These are phyloP conservation scores for Chaetomiaceae sp. DNA, from an alignment of 2,329 filamentous ascomycete genomes.

Conservation along the genomic window DNA sequence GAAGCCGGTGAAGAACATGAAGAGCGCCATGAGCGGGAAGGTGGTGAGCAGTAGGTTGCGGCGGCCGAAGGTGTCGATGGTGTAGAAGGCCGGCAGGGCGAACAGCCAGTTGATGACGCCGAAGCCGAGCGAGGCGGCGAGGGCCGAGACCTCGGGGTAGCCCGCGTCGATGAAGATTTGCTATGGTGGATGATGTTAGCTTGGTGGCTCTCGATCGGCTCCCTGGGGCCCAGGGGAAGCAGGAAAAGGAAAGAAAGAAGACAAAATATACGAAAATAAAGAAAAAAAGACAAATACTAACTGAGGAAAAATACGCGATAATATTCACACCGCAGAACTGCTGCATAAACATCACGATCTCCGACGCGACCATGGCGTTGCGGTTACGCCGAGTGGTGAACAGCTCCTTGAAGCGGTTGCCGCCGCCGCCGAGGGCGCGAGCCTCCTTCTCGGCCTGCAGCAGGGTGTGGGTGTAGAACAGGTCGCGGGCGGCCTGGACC, in stretches of 20 bases:
- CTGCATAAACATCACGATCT: conserved; percentile 63
- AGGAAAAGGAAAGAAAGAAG: no score
- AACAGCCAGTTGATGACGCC: conserved; percentile 61
- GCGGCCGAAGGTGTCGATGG: conserved; percentile 63
- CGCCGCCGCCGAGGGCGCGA: conserved; percentile 41
- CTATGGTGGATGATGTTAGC: no score
- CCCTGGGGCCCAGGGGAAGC: no score
- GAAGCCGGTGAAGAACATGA: conserved; percentile 42
- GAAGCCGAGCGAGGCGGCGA: conserved; percentile 56
- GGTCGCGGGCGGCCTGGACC: conserved; percentile 49
- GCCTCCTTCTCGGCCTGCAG: conserved; percentile 49
- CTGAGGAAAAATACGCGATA: conserved; percentile 55
- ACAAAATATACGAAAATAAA: no score
- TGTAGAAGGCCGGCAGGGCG: conserved; percentile 56
- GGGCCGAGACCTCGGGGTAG: conserved; percentile 44
- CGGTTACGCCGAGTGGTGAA: conserved; percentile 57
- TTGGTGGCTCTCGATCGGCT: no score
- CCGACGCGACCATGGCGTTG: conserved; percentile 52
- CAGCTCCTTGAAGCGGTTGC: conserved; percentile 49
- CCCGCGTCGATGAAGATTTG: conserved; percentile 51
- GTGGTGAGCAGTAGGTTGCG: conserved; percentile 57
- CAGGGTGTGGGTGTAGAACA: conserved; percentile 52
- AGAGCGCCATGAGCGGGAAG: conserved; percentile 57
- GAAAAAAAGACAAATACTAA: conserved; percentile 19
- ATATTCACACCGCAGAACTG: conserved; percentile 46